Percentiles rank a stretch among this genome's conserved stretches.
These are phyloP conservation scores for Anacardium occidentale DNA, from an alignment of 345 rosid species.

Conservation along the genomic window DNA sequence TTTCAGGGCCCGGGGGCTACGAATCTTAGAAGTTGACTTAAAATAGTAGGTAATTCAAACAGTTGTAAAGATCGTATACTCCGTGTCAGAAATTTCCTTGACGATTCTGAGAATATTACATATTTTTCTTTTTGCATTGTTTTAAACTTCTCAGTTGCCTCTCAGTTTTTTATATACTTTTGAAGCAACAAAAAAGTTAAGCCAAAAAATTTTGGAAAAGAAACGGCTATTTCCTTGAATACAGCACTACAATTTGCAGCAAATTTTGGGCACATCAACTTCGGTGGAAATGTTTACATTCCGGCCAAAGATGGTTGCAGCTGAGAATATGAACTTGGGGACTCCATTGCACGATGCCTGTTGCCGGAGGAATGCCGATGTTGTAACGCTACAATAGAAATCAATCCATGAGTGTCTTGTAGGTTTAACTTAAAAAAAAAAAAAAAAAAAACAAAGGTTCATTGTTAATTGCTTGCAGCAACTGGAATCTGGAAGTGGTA, in stretches of 20 bases:
- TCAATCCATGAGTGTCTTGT: not conserved
- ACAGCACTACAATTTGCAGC: slow-evolving; percentile 6
- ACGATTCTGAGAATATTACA: no score
- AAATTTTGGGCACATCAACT: slow-evolving; percentile 1
- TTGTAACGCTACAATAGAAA: not conserved
- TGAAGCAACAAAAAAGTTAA: slow-evolving; percentile 5
- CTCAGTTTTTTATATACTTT: no score
- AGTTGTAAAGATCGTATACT: no score
- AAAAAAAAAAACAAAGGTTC: no score
- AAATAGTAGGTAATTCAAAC: no score
- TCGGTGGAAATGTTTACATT: slow-evolving; percentile 4
- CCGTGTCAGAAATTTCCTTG: no score
- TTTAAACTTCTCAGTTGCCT: no score
- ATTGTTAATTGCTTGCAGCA: slow-evolving; percentile 8
- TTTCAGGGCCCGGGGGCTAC: no score
- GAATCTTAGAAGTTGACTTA: no score
- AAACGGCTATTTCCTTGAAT: not conserved
- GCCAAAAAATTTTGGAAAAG: slow-evolving; percentile 8
- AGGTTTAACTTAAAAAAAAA: not conserved
- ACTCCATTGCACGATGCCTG: slow-evolving; percentile 11
- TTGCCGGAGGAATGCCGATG: not conserved
- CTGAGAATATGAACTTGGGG: slow-evolving; percentile 9
- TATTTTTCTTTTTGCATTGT: no score
- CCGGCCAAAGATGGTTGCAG: not conserved
- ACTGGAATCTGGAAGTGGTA: not conserved